Percentiles rank a stretch among this genome's conserved stretches.
These are phyloP conservation scores for Ustulina deusta DNA, from an alignment of 2,329 filamentous ascomycete species.

Conservation along the genomic window DNA sequence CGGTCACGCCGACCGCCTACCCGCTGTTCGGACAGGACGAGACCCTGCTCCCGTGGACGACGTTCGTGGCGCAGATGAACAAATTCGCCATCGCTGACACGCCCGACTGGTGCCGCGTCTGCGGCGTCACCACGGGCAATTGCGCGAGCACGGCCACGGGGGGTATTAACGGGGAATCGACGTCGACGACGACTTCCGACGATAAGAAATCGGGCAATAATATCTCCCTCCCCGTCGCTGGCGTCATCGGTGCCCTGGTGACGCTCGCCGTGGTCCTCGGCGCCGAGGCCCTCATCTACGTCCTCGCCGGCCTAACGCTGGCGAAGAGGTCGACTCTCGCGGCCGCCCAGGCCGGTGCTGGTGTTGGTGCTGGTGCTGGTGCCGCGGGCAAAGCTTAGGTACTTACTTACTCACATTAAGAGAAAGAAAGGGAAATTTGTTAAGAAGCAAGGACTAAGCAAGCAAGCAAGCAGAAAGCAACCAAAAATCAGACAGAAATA, in stretches of 20 bases:
- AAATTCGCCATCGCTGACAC: constrained; percentile 75
- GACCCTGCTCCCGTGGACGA: constrained; percentile 72
- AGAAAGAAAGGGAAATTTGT: background rate
- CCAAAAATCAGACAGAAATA: too few species aligned
- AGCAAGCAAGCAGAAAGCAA: background rate
- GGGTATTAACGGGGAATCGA: constrained; percentile 44
- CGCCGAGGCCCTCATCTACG: constrained; percentile 58
- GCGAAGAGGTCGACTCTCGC: constrained; percentile 60
- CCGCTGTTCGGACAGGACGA: constrained; percentile 71
- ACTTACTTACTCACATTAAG: too few species aligned
- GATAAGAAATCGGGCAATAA: constrained; percentile 52
- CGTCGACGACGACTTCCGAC: constrained; percentile 35
- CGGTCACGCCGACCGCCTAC: constrained; percentile 64
- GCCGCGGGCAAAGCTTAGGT: constrained; percentile 42
- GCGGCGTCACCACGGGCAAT: constrained; percentile 76
- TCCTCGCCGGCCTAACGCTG: constrained; percentile 59
- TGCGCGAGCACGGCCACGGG: constrained; percentile 64
- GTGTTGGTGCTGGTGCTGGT: constrained; percentile 1
- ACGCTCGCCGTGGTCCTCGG: constrained; percentile 64
- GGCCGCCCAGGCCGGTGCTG: constrained; percentile 23
- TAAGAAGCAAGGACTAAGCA: too few species aligned
- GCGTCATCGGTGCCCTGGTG: constrained; percentile 82
- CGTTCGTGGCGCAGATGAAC: constrained; percentile 73
- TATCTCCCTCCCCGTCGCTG: constrained; percentile 78
- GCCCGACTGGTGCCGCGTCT: constrained; percentile 77